Base-by-base conservation (phyloP, 371 early-diverging fungal genomes). In the Blastocladiella emersonii region DNA sequence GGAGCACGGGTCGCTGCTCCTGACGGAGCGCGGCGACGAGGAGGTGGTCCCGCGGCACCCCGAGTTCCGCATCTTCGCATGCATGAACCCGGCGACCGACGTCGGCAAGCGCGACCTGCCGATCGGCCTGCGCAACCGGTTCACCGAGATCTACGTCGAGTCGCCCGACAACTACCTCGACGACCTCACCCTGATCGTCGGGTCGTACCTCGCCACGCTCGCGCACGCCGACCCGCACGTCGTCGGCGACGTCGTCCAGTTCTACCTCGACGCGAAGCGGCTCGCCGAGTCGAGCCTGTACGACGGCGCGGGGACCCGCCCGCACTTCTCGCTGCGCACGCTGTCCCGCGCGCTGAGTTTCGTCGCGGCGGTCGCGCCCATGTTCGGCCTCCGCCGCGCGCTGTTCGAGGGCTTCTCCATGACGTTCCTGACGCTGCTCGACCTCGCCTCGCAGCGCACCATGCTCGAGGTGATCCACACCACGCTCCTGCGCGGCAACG, bases 41-140 rank as follows among this genome's bases (percentile, higher is more conserved):
- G n/a, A 43, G 30, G 15, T 8, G 13, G 81, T 98, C 27, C 74
- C 78, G 43, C 81, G 98, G 41, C 99, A 99, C 75, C 87, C 89
- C 34, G 87, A 91, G 63, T 99, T 99, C 81, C 83, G 95, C 15
- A 76, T 99, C 8, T 99, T 99, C 75, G 98, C 94, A 1, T 98
- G 98, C 75, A 99, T 99, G 99, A 99, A 99, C 76, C 99, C 99
- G 25, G 90, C 95, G n/a, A 97, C 90, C 15, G 96, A 98, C 76
- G 93, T 94, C 1, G 99, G 99, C 56, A 99, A 99, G 74, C 88
- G 93, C 53, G 90, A 97, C 67, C 81, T 98, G 30, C 94, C 98
- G 17, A 87, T 88, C 6, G 92, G 91, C 17, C 78, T 98, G 19
- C 85, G 94, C 44, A 88, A 85, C 59, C 80, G 96, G 43, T 96